These are phyloP conservation scores for Neotropicomus parvogracilis DNA, from an alignment of 1,284 basidiomycete species.

Conservation along the genomic window DNA sequence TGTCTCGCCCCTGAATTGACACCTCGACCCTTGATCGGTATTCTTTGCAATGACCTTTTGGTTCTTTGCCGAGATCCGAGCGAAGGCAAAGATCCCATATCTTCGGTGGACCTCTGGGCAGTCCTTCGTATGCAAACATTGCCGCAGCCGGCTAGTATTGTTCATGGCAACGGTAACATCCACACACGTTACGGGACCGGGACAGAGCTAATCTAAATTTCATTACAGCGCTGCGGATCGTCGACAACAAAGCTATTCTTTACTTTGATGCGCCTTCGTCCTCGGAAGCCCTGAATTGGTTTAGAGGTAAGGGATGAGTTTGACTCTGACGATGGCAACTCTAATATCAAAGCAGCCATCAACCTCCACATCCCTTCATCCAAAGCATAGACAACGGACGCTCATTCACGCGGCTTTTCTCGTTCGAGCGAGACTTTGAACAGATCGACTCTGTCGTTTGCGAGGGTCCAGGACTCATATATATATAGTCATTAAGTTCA, in stretches of 20 bases:
- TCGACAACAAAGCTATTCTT: slow-evolving; percentile 87
- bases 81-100: slow-evolving; percentile 68
- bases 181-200: slow-evolving; percentile 8
- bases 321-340: not conserved
- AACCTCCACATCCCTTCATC: slow-evolving; percentile 61
- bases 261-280: slow-evolving; percentile 87
- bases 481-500: slow-evolving; percentile 38
- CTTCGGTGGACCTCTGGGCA: slow-evolving; percentile 84
- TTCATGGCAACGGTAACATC: slow-evolving; percentile 74
- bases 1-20: slow-evolving; percentile 81
- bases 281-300: slow-evolving; percentile 85
- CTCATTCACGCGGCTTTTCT: slow-evolving; percentile 8
- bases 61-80: slow-evolving; percentile 84
- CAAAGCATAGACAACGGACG: slow-evolving; percentile 37
- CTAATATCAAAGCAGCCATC: slow-evolving; percentile 44
- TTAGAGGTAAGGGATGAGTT: slow-evolving; percentile 55
- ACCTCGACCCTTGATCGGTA: slow-evolving; percentile 69
- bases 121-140: slow-evolving; percentile 90
- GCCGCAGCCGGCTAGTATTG: slow-evolving; percentile 85
- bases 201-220: slow-evolving; percentile 5
- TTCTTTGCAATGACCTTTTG: slow-evolving; percentile 89
- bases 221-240: slow-evolving; percentile 66
- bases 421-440: slow-evolving; percentile 7
- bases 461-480: slow-evolving; percentile 27
- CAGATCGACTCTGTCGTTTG: slow-evolving; percentile 6